Conservation (phyloP, 139 green algal species). For the Trebouxia sp. region DNA sequence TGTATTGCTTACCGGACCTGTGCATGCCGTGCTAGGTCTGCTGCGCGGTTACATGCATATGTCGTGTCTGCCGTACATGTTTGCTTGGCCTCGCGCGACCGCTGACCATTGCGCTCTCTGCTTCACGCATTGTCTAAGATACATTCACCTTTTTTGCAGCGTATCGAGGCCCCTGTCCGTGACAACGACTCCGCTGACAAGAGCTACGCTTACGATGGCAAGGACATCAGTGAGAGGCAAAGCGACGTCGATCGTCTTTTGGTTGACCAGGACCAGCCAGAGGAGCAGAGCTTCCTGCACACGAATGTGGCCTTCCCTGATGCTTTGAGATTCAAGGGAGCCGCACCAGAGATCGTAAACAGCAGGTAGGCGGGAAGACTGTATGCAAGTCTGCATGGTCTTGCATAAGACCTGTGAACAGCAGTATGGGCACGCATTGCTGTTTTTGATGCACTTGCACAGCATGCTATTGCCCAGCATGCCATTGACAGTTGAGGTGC, state of each 20-base stretch:
- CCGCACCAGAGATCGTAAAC: neutral
- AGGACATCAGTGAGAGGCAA: neutral
- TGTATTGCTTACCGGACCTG: too few relatives aligned
- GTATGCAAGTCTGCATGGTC: neutral
- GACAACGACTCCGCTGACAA: neutral
- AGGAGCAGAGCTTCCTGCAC: constrained; percentile 13
- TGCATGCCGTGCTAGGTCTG: too few relatives aligned
- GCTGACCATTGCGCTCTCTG: too few relatives aligned
- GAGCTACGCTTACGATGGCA: neutral
- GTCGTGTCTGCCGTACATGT: too few relatives aligned
- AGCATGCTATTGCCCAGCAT: too few relatives aligned
- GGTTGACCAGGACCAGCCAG: constrained; percentile 7
- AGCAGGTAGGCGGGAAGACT: neutral
- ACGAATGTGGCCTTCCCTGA: neutral
- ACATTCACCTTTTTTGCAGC: neutral
- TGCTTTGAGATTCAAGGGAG: constrained; percentile 19
- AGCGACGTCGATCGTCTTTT: constrained; percentile 9
- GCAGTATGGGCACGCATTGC: too few relatives aligned
- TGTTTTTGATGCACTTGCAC: too few relatives aligned
- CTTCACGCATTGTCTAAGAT: too few relatives aligned
- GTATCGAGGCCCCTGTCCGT: constrained; percentile 29
- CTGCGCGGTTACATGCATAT: too few relatives aligned
- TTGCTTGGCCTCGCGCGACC: too few relatives aligned
- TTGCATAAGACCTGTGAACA: too few relatives aligned
- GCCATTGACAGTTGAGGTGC: too few relatives aligned